phyloP scores from a whole-genome alignment of 768 basidiomycete genomes.

The Amanita rimosa region DNA sequence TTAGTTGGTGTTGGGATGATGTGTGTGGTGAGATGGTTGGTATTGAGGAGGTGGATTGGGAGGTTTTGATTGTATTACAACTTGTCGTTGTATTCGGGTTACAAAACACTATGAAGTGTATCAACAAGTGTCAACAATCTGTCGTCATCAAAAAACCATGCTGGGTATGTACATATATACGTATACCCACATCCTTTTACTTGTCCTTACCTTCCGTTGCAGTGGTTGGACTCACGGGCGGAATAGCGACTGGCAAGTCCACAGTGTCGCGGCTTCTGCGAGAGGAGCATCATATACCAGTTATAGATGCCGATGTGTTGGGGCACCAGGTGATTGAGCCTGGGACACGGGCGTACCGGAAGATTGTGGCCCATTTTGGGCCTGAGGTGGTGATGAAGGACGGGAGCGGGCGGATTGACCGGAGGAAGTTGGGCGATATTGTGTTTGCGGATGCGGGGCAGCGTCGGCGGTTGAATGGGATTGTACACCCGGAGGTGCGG shows the following conservation, averaged over 20 bases:
- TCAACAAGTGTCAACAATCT: not conserved
- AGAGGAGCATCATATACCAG: slow-evolving; percentile 47
- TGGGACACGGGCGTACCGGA: slow-evolving; percentile 59
- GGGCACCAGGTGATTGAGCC: slow-evolving; percentile 82
- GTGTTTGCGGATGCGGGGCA: slow-evolving; percentile 73
- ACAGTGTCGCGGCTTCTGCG: slow-evolving; percentile 73
- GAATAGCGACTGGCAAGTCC: slow-evolving; percentile 95
- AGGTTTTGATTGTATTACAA: not conserved
- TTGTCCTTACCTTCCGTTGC: not conserved
- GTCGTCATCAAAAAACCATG: not conserved
- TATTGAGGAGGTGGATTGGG: slow-evolving; percentile 13
- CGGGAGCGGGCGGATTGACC: slow-evolving; percentile 54
- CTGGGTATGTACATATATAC: too few relatives aligned
- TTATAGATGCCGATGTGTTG: slow-evolving; percentile 88
- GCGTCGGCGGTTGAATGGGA: slow-evolving; percentile 65
- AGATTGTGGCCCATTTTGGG: slow-evolving; percentile 68
- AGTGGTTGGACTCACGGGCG: slow-evolving; percentile 95
- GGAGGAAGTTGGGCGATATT: slow-evolving; percentile 73
- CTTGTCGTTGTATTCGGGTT: too few relatives aligned
- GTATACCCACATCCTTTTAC: too few relatives aligned
- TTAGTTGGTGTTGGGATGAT: slow-evolving; percentile 17
- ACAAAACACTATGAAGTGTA: slow-evolving; percentile 10
- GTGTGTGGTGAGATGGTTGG: slow-evolving; percentile 14
- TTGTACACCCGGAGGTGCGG: slow-evolving; percentile 88
- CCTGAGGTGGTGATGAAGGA: slow-evolving; percentile 48